Conservation (phyloP, 2,329 filamentous ascomycete genomes). For the Anisogramma anomala region DNA sequence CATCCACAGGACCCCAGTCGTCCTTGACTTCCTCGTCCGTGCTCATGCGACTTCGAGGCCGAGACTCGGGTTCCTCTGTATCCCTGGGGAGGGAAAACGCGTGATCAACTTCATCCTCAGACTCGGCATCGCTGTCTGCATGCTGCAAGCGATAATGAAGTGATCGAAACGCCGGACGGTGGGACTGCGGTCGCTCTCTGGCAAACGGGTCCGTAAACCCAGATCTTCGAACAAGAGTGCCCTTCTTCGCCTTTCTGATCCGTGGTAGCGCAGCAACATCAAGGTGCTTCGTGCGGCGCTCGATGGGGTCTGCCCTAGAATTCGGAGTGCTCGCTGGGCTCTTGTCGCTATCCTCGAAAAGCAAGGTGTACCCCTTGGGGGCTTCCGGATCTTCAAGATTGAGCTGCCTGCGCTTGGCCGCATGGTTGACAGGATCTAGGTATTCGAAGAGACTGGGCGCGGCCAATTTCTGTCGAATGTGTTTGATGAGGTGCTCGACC, state of each 20-base stretch:
- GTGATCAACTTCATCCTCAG: conserved; percentile 65
- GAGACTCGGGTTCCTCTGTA: conserved; percentile 77
- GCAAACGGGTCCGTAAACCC: conserved; percentile 59
- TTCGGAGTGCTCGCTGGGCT: conserved; percentile 55
- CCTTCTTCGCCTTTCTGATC: conserved; percentile 58
- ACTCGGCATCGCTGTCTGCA: conserved; percentile 71
- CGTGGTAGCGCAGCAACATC: conserved; percentile 58
- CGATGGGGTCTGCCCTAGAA: conserved; percentile 47
- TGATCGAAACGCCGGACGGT: conserved; percentile 56
- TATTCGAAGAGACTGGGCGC: conserved; percentile 69
- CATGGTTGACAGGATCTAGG: conserved; percentile 71
- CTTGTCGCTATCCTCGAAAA: conserved; percentile 50
- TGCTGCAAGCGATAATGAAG: conserved; percentile 65
- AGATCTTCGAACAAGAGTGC: conserved; percentile 45
- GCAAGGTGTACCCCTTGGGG: conserved; percentile 39
- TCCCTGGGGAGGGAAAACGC: conserved; percentile 53
- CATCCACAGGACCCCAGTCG: conserved; percentile 41
- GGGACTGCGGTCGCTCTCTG: conserved; percentile 46
- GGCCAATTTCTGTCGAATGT: conserved; percentile 79
- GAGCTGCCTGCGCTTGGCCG: conserved; percentile 65
- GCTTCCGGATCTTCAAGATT: conserved; percentile 60
- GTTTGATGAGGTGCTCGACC: conserved; percentile 73
- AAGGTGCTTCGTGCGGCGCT: conserved; percentile 46
- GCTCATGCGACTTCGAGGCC: conserved; percentile 64
- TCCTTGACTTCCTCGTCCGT: conserved; percentile 48